Evolutionary conservation across 352 stramenopile species (phyloP), one percentile per base, ranked within the genome.

Genomic region (Phytopythium ostracodes): DNA sequence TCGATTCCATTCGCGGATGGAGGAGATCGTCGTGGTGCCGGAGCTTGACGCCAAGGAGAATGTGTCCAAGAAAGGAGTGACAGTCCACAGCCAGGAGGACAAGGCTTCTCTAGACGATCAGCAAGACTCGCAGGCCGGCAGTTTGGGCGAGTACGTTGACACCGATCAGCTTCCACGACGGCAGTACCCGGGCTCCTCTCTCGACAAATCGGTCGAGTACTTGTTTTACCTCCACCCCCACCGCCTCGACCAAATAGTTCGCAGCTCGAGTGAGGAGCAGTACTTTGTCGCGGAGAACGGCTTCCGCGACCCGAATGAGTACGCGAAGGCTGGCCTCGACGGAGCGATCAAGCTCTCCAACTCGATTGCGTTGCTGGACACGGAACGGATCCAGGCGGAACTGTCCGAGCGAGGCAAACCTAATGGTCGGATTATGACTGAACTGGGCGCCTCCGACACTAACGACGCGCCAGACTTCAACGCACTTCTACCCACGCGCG

Each of bases 1-100:
- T 68, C 86, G 89, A 25, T 97, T 97, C 47, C 81, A 96, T 25
- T 38, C 81, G 27, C 70, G 82, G 33, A 89, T 96, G 76, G 84
- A 93, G 59, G 84, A 94, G 52, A 73, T 93, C 27, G 62, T 89
- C 0, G 70, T 77, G 5, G 73, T 81, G 10, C 82, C 80, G 4
- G 79, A 87, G 24, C 70, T 73, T 20, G 67, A 87, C 20, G 60
- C 87, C 12, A 94, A 94, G 46, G 82, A 87, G 22, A 94, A 94
- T 35, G 83, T 92, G 3, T 91, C 79, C 8, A 94, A 94, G 57
- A 88, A 87, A 51, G 84, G 84, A 1, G 69, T 92, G 7, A 91
- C 84, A 1, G 66, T 92, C 2, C 62, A 69, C 0, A 68, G 66
- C 38, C 70, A 75, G 42, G 76, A 82, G 20, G 14, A 42, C 2